Evolutionary conservation across 768 basidiomycete genomes (phyloP).

Genomic region (Russula emetica): DNA sequence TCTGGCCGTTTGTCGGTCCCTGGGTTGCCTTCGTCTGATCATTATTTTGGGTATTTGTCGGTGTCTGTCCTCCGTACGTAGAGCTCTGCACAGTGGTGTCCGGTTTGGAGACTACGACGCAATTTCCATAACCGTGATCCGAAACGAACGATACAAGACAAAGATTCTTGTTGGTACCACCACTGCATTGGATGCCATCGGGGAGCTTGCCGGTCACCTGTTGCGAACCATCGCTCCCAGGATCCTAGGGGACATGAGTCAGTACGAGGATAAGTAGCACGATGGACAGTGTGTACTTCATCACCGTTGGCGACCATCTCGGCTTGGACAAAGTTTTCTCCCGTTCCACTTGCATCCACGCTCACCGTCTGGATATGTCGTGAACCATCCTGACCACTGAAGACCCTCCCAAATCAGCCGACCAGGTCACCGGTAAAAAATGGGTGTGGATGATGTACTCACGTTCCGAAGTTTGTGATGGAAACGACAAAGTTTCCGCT

Average conservation of each 20-base stretch:
- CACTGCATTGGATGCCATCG: conserved; percentile 46
- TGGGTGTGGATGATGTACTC: conserved; percentile 30
- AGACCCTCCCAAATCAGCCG: not conserved
- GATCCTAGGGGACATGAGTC: too few relatives aligned
- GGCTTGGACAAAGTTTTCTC: not conserved
- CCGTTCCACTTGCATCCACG: conserved; percentile 42
- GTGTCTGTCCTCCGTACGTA: too few relatives aligned
- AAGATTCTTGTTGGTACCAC: conserved; percentile 41
- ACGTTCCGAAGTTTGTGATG: conserved; percentile 49
- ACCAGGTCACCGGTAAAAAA: conserved; percentile 44
- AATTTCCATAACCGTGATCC: conserved; percentile 40
- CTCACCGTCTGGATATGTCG: conserved; percentile 40
- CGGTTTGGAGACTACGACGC: conserved; percentile 21
- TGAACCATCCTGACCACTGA: conserved; percentile 35
- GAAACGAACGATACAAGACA: conserved; percentile 52
- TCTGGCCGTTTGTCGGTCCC: too few relatives aligned
- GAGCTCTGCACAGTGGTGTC: too few relatives aligned
- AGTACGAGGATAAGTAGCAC: conserved; percentile 24
- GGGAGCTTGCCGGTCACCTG: conserved; percentile 36
- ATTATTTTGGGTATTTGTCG: too few relatives aligned
- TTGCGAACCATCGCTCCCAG: conserved; percentile 39
- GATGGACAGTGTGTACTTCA: not conserved
- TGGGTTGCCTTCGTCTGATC: too few relatives aligned
- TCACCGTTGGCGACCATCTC: too few relatives aligned
- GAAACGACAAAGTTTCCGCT: conserved; percentile 43